Percentiles rank a stretch among this genome's conserved stretches.
Evolutionary conservation across 345 rosid genomes (phyloP).

Genomic region (Hibiscus tridactylites): DNA sequence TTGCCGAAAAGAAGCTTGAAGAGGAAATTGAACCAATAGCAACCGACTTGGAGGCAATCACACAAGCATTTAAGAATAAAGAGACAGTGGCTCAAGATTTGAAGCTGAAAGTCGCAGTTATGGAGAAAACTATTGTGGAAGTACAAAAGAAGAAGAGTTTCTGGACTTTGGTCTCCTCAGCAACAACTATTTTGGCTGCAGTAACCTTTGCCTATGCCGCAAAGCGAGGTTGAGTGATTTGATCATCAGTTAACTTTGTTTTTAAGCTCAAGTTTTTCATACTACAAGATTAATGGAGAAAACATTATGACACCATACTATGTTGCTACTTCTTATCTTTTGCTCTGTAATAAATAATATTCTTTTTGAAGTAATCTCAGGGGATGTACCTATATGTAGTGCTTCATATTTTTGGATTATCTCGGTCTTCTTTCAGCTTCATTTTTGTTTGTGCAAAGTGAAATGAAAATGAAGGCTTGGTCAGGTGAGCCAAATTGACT

Average conservation of each 20-base stretch:
- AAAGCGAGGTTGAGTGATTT: constrained; percentile 32
- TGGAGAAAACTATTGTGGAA: constrained; percentile 41
- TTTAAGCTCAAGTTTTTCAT: not conserved
- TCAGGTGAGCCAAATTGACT: not conserved
- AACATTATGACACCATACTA: not conserved
- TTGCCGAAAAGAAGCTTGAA: constrained; percentile 22
- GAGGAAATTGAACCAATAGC: constrained; percentile 27
- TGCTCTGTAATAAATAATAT: constrained; percentile 5
- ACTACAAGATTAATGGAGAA: constrained; percentile 10
- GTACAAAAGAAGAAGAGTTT: constrained; percentile 50
- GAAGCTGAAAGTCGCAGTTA: constrained; percentile 38
- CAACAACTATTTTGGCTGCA: constrained; percentile 62
- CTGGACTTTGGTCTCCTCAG: constrained; percentile 59
- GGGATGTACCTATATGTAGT: not conserved
- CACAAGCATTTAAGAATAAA: constrained; percentile 42
- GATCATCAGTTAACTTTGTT: not conserved
- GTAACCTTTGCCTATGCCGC: constrained; percentile 52
- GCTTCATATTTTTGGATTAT: not conserved
- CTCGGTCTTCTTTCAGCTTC: not conserved
- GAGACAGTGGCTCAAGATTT: constrained; percentile 43
- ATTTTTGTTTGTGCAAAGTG: not conserved
- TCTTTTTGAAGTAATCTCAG: not conserved
- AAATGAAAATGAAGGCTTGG: not conserved
- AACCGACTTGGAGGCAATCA: constrained; percentile 41
- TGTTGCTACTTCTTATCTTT: constrained; percentile 6